phyloP scores from a whole-genome alignment of 345 rosid species.

The Eucalyptus brandiana region DNA sequence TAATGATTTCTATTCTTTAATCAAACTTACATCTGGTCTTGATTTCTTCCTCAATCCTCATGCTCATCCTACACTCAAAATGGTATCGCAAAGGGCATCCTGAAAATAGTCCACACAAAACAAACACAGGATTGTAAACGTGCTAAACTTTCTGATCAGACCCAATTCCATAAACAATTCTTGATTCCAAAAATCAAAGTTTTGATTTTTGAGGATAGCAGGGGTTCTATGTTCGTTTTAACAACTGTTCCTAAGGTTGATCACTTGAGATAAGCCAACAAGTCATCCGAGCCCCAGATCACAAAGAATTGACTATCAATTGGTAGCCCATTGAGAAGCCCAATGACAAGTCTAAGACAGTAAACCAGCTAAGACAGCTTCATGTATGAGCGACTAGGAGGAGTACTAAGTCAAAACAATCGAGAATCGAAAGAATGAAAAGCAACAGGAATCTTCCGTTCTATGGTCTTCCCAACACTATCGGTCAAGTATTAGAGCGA shows the following conservation, averaged over 20 bases:
- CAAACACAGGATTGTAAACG: neutral
- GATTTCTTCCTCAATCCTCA: neutral
- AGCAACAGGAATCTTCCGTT: neutral
- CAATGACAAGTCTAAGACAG: neutral
- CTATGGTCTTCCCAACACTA: neutral
- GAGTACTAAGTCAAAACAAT: neutral
- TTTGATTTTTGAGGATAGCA: neutral
- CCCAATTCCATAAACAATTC: neutral
- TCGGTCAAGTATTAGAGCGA: neutral
- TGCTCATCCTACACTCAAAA: neutral
- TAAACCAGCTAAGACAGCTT: neutral
- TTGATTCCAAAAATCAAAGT: neutral
- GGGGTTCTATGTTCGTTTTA: neutral
- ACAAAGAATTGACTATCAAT: neutral
- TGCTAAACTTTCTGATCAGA: neutral
- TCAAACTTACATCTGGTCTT: neutral
- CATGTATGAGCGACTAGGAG: neutral
- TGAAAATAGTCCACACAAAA: neutral
- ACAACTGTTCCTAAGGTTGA: neutral
- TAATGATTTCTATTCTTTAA: neutral
- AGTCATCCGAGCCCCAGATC: neutral
- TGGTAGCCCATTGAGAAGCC: neutral
- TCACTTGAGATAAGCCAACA: neutral
- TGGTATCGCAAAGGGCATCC: neutral
- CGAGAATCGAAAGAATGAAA: neutral